Conservation (phyloP, 2,329 filamentous ascomycete genomes). For the Didymella keratinophila region DNA sequence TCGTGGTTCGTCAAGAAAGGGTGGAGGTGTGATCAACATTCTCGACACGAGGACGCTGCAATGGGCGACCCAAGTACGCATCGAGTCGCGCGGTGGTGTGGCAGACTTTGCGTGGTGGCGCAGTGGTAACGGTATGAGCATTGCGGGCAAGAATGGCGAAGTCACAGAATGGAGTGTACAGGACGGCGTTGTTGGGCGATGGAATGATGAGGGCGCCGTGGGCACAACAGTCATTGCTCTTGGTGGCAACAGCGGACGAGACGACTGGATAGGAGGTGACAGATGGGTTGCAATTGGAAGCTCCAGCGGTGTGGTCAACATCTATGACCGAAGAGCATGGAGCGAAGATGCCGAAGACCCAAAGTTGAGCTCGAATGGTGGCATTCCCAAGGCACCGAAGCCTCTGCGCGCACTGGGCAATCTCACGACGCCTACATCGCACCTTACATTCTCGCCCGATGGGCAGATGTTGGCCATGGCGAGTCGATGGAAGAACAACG, state of each 20-base stretch:
- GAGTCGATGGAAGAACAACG: slow-evolving; percentile 87
- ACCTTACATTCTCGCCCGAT: slow-evolving; percentile 83
- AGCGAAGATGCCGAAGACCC: slow-evolving; percentile 43
- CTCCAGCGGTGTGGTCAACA: slow-evolving; percentile 85
- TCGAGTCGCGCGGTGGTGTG: slow-evolving; percentile 83
- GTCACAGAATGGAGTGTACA: slow-evolving; percentile 86
- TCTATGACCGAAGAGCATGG: slow-evolving; percentile 84
- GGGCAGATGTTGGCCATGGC: slow-evolving; percentile 89
- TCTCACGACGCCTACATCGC: slow-evolving; percentile 83
- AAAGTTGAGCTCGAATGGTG: slow-evolving; percentile 45
- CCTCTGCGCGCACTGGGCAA: slow-evolving; percentile 82
- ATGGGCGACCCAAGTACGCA: slow-evolving; percentile 82
- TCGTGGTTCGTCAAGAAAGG: slow-evolving; percentile 79
- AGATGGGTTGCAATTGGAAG: slow-evolving; percentile 90
- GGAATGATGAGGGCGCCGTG: slow-evolving; percentile 89
- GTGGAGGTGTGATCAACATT: slow-evolving; percentile 87
- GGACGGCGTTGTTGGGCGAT: slow-evolving; percentile 76
- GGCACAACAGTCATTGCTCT: slow-evolving; percentile 83
- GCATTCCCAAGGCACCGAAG: slow-evolving; percentile 71
- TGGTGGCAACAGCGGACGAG: slow-evolving; percentile 71
- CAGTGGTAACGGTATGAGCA: slow-evolving; percentile 79
- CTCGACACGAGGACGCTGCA: slow-evolving; percentile 81
- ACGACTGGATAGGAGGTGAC: slow-evolving; percentile 73
- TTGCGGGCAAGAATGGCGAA: slow-evolving; percentile 86
- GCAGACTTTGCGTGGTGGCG: slow-evolving; percentile 95